Base-by-base conservation (phyloP, 1,284 basidiomycete species). In the Neolentinus lepideus region DNA sequence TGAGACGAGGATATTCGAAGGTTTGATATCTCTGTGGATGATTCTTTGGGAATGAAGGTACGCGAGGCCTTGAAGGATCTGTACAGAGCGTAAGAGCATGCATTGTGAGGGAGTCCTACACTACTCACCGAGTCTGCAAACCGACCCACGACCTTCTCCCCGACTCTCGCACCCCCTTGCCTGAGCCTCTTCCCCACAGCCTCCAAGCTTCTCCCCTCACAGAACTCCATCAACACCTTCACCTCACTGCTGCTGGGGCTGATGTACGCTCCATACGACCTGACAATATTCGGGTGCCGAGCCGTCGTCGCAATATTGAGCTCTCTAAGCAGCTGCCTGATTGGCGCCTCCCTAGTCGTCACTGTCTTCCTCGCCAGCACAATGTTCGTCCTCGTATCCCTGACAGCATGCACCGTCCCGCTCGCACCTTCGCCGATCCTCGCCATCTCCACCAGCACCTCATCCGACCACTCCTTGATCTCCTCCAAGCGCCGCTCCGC, bases 1-100 rank as follows among this genome's bases (percentile, higher is more conserved):
- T 1, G 94, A 93, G 52, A 99, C 77, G 52, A 98, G 81, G 59
- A 98, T 88, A 71, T 98, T 98, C 26, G 92, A 93, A 9, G 96
- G 96, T 67, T 98, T 98, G 76, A 99, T 98, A 70, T 98, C 95
- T 58, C 97, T 81, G 70, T 99, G 97, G 62, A 99, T 97, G 56
- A 95, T 96, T 68, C 84, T 88, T 67, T 85, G 84, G 54, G 86
- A 81, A 71, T 99, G 94, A 35, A 99, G 81, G 71, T 99, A 98
- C 35, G 86, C 84, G 46, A 99, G 81, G 4, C 97, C 96, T 69
- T 91, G 86, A 45, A 99, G 73, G 53, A 98, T 81, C 88, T 94
- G 68, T 25, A 26, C 6, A 12, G 6, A 21, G 12, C 4, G n/a
- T 50, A n/a, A 50, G 47, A 24, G 24, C 22, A 25, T n/a, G 8